Evolutionary conservation across 495 filamentous ascomycete genomes (phyloP).

Genomic region (Tirmania nivea): DNA sequence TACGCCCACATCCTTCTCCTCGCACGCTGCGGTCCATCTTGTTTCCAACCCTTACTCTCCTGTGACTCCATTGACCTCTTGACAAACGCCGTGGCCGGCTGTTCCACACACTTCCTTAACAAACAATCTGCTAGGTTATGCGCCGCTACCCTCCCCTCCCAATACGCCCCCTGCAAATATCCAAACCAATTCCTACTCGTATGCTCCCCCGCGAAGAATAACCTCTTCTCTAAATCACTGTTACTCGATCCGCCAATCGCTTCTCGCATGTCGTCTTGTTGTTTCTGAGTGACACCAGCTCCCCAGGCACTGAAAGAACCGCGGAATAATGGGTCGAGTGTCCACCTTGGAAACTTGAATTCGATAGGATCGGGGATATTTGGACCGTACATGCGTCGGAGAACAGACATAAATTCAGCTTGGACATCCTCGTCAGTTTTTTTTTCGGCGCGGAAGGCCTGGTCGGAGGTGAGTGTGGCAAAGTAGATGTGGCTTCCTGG

Average conservation of each 20-base stretch:
- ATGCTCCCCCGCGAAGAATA: slow-evolving; percentile 55
- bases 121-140: slow-evolving; percentile 14
- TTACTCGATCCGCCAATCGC: slow-evolving; percentile 29
- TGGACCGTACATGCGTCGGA: slow-evolving; percentile 44
- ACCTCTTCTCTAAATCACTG: slow-evolving; percentile 5
- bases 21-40: too few relatives aligned
- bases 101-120: slow-evolving; percentile 5
- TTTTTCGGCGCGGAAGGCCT: slow-evolving; percentile 41
- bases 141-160: slow-evolving; percentile 10
- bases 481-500: slow-evolving; percentile 46
- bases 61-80: slow-evolving; percentile 6
- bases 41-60: not conserved
- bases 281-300: slow-evolving; percentile 38
- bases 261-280: slow-evolving; percentile 53
- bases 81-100: slow-evolving; percentile 3
- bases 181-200: slow-evolving; percentile 49
- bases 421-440: slow-evolving; percentile 41
- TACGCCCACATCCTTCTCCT: too few relatives aligned
- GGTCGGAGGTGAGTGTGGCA: slow-evolving; percentile 38
- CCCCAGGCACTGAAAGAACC: slow-evolving; percentile 63
- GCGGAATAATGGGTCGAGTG: slow-evolving; percentile 38
- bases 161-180: slow-evolving; percentile 41
- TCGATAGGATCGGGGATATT: slow-evolving; percentile 42
- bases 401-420: slow-evolving; percentile 35
- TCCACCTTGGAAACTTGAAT: slow-evolving; percentile 55